phyloP scores from a whole-genome alignment of 768 basidiomycete species.

The Clathrus columnatus region DNA sequence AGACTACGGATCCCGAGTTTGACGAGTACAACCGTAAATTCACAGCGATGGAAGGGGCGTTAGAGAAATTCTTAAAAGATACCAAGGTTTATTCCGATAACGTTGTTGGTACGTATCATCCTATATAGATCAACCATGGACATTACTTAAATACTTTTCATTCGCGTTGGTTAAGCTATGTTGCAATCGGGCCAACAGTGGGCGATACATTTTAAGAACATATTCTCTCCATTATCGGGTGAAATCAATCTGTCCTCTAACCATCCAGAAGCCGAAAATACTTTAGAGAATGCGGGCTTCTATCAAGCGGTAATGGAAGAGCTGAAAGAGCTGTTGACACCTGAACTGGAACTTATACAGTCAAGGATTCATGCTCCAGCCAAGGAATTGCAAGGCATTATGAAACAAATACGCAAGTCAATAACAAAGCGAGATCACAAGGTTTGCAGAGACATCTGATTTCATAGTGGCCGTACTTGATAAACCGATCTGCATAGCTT shows the following conservation, averaged over 20 bases:
- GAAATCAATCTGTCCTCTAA: slow-evolving; percentile 77
- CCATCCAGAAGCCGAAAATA: slow-evolving; percentile 68
- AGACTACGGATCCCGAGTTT: slow-evolving; percentile 82
- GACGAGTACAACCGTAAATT: slow-evolving; percentile 82
- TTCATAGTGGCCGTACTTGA: background rate
- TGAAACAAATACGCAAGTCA: slow-evolving; percentile 88
- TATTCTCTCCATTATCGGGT: slow-evolving; percentile 58
- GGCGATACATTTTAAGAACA: slow-evolving; percentile 49
- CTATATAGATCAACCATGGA: background rate
- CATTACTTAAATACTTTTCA: background rate
- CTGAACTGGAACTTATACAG: slow-evolving; percentile 92
- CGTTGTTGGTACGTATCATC: slow-evolving; percentile 41
- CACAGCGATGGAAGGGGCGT: slow-evolving; percentile 61
- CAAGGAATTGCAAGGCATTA: slow-evolving; percentile 79
- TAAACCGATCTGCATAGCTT: slow-evolving; percentile 36
- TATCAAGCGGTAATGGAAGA: slow-evolving; percentile 77
- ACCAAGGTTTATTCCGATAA: slow-evolving; percentile 80
- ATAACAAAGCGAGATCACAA: slow-evolving; percentile 98
- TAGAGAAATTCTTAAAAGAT: slow-evolving; percentile 90
- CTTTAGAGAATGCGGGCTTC: slow-evolving; percentile 65
- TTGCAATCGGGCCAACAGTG: slow-evolving; percentile 59
- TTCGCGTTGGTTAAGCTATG: slow-evolving; percentile 48
- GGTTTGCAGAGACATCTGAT: slow-evolving; percentile 34
- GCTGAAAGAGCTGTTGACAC: slow-evolving; percentile 64
- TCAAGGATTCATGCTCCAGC: slow-evolving; percentile 75